Base-by-base conservation (phyloP, 495 filamentous ascomycete genomes). In the Trichoderma reesei region DNA sequence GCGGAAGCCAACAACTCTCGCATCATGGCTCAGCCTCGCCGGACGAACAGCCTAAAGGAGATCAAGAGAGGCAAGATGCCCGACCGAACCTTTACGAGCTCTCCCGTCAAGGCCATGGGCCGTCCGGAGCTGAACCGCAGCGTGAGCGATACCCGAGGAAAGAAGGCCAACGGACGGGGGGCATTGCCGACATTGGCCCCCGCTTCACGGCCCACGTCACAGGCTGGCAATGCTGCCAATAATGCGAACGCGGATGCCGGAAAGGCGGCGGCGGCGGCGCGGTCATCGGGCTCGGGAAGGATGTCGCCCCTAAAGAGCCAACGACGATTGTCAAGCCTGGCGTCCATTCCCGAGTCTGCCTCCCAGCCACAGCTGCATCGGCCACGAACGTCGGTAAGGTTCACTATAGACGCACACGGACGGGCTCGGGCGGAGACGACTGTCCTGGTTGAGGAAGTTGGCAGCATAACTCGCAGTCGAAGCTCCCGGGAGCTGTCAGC, bases 391-490 rank as follows among this genome's bases (percentile, higher is more conserved):
- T 77, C 80, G 64, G 84, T 91, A 5, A 85, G 84, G 41, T 85
- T 92, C 63, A 86, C 79, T 11, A 89, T 92, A 67, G 89, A 89
- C 69, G 79, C 82, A 41, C 85, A 85, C 68, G 89, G 89, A 6
- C 78, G 87, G 56, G 89, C 89, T 26, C 85, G 85, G 64, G 83
- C 88, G 7, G 86, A 90, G 71, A 88, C 87, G 65, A 84, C 85
- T 39, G 68, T 86, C 3, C 73, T 88, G 11, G 71, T 80, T 26
- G 78, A 69, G 42, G 38, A 69, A 44, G 20, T 37, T 33, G 64
- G 42, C 13, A 36, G 56, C 42, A 63, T 63, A 18, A 56, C 59
- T 31, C 56, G 41, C 48, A 67, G 69, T 7, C 70, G 66, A 60
- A 67, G 65, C 41, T 65, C 59, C 18, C 63, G 61, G 36, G 70